Evolutionary conservation across 805 yeast species (phyloP), one percentile per base, ranked within the genome.

Genomic region (Komagataella mondaviorum): DNA sequence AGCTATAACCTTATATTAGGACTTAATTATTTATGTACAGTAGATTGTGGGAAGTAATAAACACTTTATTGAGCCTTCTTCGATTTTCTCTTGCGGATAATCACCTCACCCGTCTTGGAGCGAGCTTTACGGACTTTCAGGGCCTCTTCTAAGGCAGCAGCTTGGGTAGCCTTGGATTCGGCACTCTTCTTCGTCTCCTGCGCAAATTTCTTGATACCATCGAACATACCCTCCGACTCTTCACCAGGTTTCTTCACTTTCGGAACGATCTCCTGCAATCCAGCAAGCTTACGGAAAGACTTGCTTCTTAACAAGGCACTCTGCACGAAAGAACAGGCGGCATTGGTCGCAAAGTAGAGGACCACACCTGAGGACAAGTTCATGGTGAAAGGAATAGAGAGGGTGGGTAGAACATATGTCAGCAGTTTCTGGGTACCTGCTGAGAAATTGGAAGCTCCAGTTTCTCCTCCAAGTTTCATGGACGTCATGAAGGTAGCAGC

Each of bases 301-400:
- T 75, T 67, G 55, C 72, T 76, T 64, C 84, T 80, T 59, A 93
- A 72, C 22, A 85, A 59, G 49, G 77, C 62, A 8, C 91, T 78
- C 70, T 91, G 98, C 17, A 78, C 48, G 49, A 86, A 76, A 0
- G 96, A 85, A 59, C 78, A 79, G 12, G 80, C 56, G 52, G 96
- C 87, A 63, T 89, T 88, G 44, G 85, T 80, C 5, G 91, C 83
- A 66, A 91, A 88, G 64, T 90, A 93, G 49, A 88, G 72, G 55
- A 90, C 83, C 43, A 89, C 88, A 44, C 86, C 95, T 1, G 96
- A 78, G 1, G 96, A 83, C 61, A 91, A 75, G 51, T 82, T 76
- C 85, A 85, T 86, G 3, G 97, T 91, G 57, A 91, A 80, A n/a
- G 90, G 81, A 55, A 91, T 83, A 3, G 96, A 88, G 30, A 83